Base-by-base conservation (phyloP, 208 protist species). In the Phytomonas sp. region DNA sequence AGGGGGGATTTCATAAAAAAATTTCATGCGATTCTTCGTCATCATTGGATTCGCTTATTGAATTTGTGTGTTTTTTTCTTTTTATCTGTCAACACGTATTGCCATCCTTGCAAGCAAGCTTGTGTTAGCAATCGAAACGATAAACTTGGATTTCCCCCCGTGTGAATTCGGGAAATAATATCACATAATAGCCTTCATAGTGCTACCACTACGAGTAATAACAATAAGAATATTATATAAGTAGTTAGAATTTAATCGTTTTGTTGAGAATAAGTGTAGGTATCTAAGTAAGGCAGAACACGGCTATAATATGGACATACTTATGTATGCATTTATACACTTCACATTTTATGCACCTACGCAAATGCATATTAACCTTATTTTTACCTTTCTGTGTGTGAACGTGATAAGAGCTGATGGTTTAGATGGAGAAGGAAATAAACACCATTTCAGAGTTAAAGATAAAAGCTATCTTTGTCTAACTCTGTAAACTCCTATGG, bases 211-310 rank as follows among this genome's bases (percentile, higher is more conserved):
- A 20, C 60, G 23, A 60, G 26, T 64, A 64, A 6, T 17, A 17
- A 20, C 23, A 64, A 23, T 64, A 64, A 64, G 13, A 33, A 62
- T 62, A 62, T 62, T 64, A 15, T 40, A 64, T 40, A 34, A 64
- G 13, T 20, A 17, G 13, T 64, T 34, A 6, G 32, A 17, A 20
- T 23, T 2, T 2, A 64, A 23, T 34, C 3, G 9, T 20, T 40
- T 4, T 2, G 13, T 64, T 20, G 1, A 5, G 23, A 64, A 40
- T n/a, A n/a, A 64, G 1, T 2, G 23, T 2, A 23, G 3, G 3
- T 2, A 64, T 40, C 60, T 5, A 34, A 23, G 9, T 23, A 17
- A 4, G 31, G 32, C 23, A 51, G 40, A 23, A 6, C 13, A 17
- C 13, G 20, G 9, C 13, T 51, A 51, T 15, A 51, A 4, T 23